phyloP scores from a whole-genome alignment of 2,329 filamentous ascomycete species.

The Cladosporium halotolerans region DNA sequence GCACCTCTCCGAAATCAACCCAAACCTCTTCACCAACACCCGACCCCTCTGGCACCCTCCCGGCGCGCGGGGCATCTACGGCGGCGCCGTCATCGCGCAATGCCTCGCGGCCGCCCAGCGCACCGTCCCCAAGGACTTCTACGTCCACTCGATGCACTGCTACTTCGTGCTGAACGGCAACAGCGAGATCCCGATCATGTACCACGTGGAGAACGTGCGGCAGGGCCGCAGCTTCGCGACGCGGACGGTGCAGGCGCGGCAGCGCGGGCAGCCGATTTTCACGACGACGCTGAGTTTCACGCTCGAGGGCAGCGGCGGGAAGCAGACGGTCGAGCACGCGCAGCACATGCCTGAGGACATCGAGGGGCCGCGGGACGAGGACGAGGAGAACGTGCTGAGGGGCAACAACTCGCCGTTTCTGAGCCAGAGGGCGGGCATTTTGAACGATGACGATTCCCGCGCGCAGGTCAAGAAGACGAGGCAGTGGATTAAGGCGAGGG shows the following conservation, averaged over 20 bases:
- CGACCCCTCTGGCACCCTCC: slow-evolving; percentile 87
- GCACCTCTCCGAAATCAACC: slow-evolving; percentile 67
- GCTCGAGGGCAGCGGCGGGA: slow-evolving; percentile 54
- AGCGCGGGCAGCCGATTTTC: slow-evolving; percentile 84
- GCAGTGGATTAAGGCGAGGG: slow-evolving; percentile 68
- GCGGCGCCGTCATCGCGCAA: slow-evolving; percentile 89
- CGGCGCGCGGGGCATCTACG: slow-evolving; percentile 87
- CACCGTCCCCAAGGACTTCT: slow-evolving; percentile 75
- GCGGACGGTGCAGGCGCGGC: slow-evolving; percentile 89
- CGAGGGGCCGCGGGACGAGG: slow-evolving; percentile 34
- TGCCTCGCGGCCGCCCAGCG: slow-evolving; percentile 79
- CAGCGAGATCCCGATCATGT: slow-evolving; percentile 76
- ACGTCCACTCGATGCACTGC: slow-evolving; percentile 95
- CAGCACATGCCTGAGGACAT: slow-evolving; percentile 45
- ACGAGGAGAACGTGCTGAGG: slow-evolving; percentile 29
- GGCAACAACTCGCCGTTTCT: slow-evolving; percentile 49
- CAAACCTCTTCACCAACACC: slow-evolving; percentile 91
- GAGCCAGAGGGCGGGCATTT: slow-evolving; percentile 50
- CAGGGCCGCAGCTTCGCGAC: slow-evolving; percentile 87
- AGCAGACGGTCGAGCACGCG: slow-evolving; percentile 59
- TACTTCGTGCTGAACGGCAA: slow-evolving; percentile 95
- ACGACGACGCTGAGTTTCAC: slow-evolving; percentile 91
- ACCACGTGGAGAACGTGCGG: slow-evolving; percentile 89
- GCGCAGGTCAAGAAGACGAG: slow-evolving; percentile 61
- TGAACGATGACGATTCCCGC: slow-evolving; percentile 47